A percentile compares a stretch with the other conserved stretches of the same genome.
Conservation (phyloP, 768 basidiomycete genomes). For the Steccherinum ochraceum region DNA sequence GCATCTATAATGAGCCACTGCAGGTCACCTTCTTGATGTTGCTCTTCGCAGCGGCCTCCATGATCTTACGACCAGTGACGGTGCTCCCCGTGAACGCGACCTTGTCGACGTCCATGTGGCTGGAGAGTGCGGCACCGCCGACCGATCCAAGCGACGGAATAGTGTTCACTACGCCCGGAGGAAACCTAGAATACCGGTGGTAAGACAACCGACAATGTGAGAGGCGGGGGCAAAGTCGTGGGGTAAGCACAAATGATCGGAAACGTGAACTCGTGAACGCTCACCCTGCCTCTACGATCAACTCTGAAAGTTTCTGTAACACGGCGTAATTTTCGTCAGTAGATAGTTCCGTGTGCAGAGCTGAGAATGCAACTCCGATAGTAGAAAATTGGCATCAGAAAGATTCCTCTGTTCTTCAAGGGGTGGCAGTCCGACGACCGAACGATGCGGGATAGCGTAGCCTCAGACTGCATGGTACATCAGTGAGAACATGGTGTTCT, state of each 20-base stretch:
- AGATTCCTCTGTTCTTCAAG: too few species aligned
- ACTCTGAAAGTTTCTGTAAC: constrained; percentile 70
- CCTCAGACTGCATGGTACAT: too few species aligned
- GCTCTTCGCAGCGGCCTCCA: constrained; percentile 87
- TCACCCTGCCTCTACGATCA: constrained; percentile 80
- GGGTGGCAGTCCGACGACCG: too few species aligned
- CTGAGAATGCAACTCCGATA: too few species aligned
- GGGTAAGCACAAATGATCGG: constrained; percentile 1
- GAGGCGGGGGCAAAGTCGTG: not conserved
- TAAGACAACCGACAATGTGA: not conserved
- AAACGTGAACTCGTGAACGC: constrained; percentile 8
- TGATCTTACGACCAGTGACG: constrained; percentile 80
- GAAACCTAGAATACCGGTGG: constrained; percentile 49
- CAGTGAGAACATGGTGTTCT: too few species aligned
- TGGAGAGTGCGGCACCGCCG: constrained; percentile 79
- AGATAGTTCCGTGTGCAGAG: not conserved
- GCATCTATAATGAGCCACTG: not conserved
- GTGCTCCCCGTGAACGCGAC: constrained; percentile 95
- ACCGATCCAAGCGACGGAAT: constrained; percentile 76
- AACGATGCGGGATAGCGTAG: too few species aligned
- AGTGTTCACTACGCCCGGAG: constrained; percentile 87
- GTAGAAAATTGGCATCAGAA: too few species aligned
- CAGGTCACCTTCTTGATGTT: constrained; percentile 82
- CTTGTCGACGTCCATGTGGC: constrained; percentile 86
- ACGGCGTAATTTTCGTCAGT: not conserved